Percentiles rank a stretch among this genome's conserved stretches.
Conservation (phyloP, 768 basidiomycete genomes). For the Lactifluus volemus region DNA sequence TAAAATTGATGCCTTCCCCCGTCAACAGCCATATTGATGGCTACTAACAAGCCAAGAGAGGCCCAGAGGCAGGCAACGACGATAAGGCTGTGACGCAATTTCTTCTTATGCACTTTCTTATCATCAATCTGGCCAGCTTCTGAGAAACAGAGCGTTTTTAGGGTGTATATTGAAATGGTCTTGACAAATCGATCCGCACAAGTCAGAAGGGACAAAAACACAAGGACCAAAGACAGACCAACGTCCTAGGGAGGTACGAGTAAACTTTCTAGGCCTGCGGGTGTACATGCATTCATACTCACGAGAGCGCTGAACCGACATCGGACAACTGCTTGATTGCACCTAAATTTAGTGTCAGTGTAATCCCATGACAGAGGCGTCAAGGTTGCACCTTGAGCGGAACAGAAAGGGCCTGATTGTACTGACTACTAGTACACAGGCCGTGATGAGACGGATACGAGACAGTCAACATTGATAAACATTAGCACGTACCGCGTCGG, state of each 20-base stretch:
- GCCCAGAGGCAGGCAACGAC: constrained; percentile 30
- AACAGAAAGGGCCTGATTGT: constrained; percentile 1
- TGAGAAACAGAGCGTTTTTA: constrained; percentile 30
- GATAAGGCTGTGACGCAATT: background rate
- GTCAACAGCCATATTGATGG: constrained; percentile 28
- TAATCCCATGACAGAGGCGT: background rate
- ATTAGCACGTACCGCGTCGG: constrained; percentile 24
- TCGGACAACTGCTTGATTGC: constrained; percentile 8
- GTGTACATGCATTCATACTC: background rate
- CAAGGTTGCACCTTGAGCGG: constrained; percentile 7
- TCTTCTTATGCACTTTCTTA: background rate
- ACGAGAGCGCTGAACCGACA: constrained; percentile 6
- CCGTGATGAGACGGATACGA: background rate
- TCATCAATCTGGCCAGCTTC: background rate
- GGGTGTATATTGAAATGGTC: constrained; percentile 34
- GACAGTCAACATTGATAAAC: background rate
- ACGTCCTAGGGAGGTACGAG: background rate
- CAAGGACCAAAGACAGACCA: background rate
- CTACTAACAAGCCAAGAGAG: constrained; percentile 32
- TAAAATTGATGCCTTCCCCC: constrained; percentile 30
- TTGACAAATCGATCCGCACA: constrained; percentile 1
- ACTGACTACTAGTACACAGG: background rate
- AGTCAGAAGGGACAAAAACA: background rate
- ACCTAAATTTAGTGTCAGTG: background rate
- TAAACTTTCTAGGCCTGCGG: background rate